Conservation (phyloP, 371 early-diverging fungal genomes). For the Lichtheimia hyalospora region DNA sequence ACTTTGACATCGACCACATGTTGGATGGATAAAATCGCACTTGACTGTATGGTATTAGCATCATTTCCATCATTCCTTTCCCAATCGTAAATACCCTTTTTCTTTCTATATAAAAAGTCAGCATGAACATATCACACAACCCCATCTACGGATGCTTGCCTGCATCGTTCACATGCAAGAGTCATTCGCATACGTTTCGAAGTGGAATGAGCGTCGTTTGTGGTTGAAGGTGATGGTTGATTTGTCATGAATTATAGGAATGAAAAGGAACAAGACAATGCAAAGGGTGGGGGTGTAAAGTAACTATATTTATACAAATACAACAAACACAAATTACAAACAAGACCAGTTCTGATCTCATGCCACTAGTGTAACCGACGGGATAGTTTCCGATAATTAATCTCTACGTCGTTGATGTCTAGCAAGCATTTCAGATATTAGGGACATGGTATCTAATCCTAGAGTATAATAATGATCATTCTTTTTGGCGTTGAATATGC, state of each 20-base stretch:
- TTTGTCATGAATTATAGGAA: background rate
- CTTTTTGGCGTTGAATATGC: conserved; percentile 55
- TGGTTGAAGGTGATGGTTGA: background rate
- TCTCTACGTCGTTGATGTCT: conserved; percentile 9
- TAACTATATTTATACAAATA: background rate
- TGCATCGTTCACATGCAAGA: conserved; percentile 55
- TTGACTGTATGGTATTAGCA: conserved; percentile 31
- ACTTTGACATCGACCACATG: conserved; percentile 38
- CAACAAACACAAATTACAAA: background rate
- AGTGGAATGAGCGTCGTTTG: conserved; percentile 18
- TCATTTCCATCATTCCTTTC: background rate
- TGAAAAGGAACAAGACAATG: conserved; percentile 1
- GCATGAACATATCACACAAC: background rate
- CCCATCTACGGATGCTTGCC: conserved; percentile 23
- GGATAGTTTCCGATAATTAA: too few species aligned
- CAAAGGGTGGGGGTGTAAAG: background rate
- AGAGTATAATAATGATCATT: conserved; percentile 53
- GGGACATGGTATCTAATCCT: conserved; percentile 43
- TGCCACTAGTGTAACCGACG: too few species aligned
- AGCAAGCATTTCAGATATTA: conserved; percentile 47
- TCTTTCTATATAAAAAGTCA: background rate
- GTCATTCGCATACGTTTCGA: conserved; percentile 54
- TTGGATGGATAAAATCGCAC: conserved; percentile 53
- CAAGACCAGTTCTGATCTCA: background rate
- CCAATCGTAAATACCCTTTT: background rate